These are phyloP conservation scores for Microstroma glucosiphilum DNA, from an alignment of 1,284 basidiomycete genomes.

Conservation along the genomic window DNA sequence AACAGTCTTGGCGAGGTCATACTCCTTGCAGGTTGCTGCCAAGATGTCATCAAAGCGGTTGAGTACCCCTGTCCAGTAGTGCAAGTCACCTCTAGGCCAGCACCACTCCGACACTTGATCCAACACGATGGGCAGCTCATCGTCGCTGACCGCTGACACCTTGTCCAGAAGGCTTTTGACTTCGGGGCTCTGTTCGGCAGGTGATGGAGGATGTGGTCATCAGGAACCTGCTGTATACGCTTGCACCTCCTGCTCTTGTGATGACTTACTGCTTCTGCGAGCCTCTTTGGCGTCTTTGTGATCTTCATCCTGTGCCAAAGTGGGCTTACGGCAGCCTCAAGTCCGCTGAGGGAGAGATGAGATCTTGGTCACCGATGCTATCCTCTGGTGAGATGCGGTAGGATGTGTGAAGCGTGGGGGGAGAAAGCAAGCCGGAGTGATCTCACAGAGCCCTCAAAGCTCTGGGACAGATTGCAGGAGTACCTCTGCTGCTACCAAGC, in stretches of 20 bases:
- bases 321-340: not conserved
- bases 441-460: no score
- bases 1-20: slow-evolving; percentile 53
- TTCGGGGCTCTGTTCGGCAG: slow-evolving; percentile 26
- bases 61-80: slow-evolving; percentile 89
- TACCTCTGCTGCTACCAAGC: no score
- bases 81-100: slow-evolving; percentile 93
- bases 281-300: slow-evolving; percentile 47
- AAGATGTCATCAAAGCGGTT: slow-evolving; percentile 90
- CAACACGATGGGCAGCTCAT: slow-evolving; percentile 39
- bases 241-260: not conserved
- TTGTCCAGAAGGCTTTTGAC: slow-evolving; percentile 31
- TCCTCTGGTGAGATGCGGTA: no score
- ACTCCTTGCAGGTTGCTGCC: slow-evolving; percentile 72
- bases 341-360: no score
- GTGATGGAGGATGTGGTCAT: not conserved
- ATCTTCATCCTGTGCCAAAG: slow-evolving; percentile 39
- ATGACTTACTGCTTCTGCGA: slow-evolving; percentile 38
- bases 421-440: no score
- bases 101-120: slow-evolving; percentile 61
- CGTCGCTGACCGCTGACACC: slow-evolving; percentile 33
- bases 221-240: not conserved
- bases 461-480: no score
- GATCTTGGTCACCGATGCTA: no score
- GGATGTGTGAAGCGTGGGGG: no score